Conservation (phyloP, 768 basidiomycete genomes). For the Dacryopinax spathularia region DNA sequence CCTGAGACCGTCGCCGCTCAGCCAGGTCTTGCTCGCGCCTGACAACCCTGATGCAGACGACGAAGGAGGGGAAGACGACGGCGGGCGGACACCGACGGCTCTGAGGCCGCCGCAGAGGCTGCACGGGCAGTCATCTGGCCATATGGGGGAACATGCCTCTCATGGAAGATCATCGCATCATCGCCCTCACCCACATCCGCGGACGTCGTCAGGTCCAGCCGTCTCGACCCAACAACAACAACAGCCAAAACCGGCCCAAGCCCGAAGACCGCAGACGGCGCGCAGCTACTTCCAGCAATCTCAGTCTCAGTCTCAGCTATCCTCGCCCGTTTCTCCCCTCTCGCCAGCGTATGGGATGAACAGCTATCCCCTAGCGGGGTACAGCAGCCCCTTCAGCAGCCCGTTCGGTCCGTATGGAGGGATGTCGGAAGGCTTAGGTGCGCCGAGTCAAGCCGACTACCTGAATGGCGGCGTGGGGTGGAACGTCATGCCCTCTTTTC, state of each 20-base stretch:
- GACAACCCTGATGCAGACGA: background rate
- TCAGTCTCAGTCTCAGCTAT: too few relatives aligned
- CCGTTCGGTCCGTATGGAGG: background rate
- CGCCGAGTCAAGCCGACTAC: background rate
- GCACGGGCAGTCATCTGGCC: too few relatives aligned
- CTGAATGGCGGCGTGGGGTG: background rate
- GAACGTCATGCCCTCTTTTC: background rate
- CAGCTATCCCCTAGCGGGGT: too few relatives aligned
- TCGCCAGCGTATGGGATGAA: too few relatives aligned
- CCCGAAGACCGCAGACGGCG: background rate
- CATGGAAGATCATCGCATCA: too few relatives aligned
- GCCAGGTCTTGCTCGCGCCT: background rate
- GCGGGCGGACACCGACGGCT: background rate
- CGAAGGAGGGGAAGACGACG: background rate
- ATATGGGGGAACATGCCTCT: too few relatives aligned
- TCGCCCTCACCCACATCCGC: background rate
- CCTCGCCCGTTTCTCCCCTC: background rate
- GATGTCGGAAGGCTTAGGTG: background rate
- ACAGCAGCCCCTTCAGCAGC: too few relatives aligned
- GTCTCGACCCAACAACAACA: background rate
- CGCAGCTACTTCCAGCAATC: background rate
- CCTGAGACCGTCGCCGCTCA: background rate
- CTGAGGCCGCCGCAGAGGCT: too few relatives aligned
- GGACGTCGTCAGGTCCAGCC: background rate
- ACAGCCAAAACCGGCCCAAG: background rate